Evolutionary conservation across 768 basidiomycete genomes (phyloP).

Genomic region (Boletus pseudo-olivaceus): DNA sequence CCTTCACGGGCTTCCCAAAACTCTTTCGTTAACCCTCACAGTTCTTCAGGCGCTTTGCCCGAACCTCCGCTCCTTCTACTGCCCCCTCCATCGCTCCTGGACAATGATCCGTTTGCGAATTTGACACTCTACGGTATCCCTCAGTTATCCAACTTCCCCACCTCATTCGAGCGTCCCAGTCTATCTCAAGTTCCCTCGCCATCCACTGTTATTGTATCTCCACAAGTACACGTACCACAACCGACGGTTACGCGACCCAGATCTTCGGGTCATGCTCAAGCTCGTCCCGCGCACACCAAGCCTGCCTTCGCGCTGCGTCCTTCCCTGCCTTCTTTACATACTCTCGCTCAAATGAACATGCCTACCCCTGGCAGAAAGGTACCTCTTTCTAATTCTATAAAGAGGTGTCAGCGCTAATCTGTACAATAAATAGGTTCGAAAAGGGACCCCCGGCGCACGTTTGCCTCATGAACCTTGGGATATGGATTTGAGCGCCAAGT

Average conservation of each 20-base stretch:
- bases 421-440: constrained; percentile 31
- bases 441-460: constrained; percentile 40
- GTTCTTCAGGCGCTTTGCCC: neutral
- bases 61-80: constrained; percentile 1
- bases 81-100: constrained; percentile 38
- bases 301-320: constrained; percentile 41
- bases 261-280: constrained; percentile 34
- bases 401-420: neutral
- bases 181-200: constrained; percentile 10
- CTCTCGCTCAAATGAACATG: constrained; percentile 36
- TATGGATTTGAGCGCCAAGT: constrained; percentile 19
- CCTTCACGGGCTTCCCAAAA: constrained; percentile 16
- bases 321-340: constrained; percentile 40
- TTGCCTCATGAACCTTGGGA: constrained; percentile 44
- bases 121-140: constrained; percentile 30
- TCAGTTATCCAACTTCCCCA: neutral
- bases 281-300: constrained; percentile 39
- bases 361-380: constrained; percentile 37
- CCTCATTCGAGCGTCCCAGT: neutral
- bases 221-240: constrained; percentile 6
- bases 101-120: constrained; percentile 75
- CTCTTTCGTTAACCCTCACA: constrained; percentile 6
- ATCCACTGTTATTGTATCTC: constrained; percentile 14
- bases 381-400: neutral
- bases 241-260: constrained; percentile 24